Evolutionary conservation across 139 green algal genomes (phyloP).

Genomic region (Micractinium conductrix): DNA sequence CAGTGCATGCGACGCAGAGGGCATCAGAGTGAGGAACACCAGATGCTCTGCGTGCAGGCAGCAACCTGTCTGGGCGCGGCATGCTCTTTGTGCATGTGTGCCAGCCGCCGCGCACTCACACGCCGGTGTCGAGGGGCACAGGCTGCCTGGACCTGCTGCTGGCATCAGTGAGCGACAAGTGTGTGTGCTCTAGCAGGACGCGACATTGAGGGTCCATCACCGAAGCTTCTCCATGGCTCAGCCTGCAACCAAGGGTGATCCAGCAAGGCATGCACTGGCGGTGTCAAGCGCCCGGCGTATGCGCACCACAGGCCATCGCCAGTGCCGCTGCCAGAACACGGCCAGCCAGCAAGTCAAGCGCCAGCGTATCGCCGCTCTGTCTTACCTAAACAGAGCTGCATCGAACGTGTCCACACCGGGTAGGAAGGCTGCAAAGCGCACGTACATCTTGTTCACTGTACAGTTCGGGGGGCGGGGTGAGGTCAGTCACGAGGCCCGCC

Average conservation of each 20-base stretch:
- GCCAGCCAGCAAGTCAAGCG: too few species aligned
- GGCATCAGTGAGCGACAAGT: neutral
- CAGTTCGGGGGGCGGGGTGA: too few species aligned
- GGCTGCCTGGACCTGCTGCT: neutral
- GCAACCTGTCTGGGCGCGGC: too few species aligned
- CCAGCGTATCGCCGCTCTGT: too few species aligned
- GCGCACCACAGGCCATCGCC: neutral
- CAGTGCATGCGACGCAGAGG: too few species aligned
- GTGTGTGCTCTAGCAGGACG: slow-evolving; percentile 48
- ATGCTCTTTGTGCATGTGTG: too few species aligned
- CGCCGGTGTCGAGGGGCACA: neutral
- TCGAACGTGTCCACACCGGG: slow-evolving; percentile 67
- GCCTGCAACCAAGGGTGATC: slow-evolving; percentile 5
- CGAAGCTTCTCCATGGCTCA: slow-evolving; percentile 31
- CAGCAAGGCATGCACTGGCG: neutral
- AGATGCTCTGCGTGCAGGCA: too few species aligned
- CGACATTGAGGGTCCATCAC: slow-evolving; percentile 52
- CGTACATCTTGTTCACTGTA: slow-evolving; percentile 58
- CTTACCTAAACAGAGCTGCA: slow-evolving; percentile 44
- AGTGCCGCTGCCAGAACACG: too few species aligned
- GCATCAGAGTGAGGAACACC: too few species aligned
- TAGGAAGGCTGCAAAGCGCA: slow-evolving; percentile 71
- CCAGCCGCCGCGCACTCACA: neutral
- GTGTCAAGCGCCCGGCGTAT: neutral
- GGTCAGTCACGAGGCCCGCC: too few species aligned